phyloP scores from a whole-genome alignment of 768 basidiomycete species.

The Mycena sanguinolenta region DNA sequence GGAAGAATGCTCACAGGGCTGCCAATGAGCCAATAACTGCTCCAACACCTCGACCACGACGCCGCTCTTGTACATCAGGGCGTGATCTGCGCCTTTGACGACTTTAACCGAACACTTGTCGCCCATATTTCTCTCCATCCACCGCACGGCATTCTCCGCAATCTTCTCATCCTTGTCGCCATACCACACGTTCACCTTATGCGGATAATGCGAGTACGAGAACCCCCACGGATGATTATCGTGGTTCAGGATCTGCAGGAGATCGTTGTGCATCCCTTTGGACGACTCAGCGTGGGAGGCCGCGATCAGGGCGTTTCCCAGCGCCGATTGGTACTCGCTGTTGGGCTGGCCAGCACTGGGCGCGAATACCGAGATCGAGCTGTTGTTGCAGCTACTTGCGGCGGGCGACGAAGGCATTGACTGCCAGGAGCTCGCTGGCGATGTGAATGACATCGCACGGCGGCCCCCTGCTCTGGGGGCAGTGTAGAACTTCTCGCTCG shows the following conservation, averaged over 20 bases:
- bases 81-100: slow-evolving; percentile 91
- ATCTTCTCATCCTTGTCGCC: slow-evolving; percentile 96
- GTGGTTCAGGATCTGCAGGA: slow-evolving; percentile 92
- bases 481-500: slow-evolving; percentile 49
- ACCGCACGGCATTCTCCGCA: slow-evolving; percentile 88
- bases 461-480: slow-evolving; percentile 66
- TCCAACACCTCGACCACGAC: slow-evolving; percentile 91
- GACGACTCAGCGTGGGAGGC: slow-evolving; percentile 97
- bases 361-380: slow-evolving; percentile 48
- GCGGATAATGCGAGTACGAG: slow-evolving; percentile 84
- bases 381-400: slow-evolving; percentile 54
- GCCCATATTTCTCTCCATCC: slow-evolving; percentile 92
- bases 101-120: slow-evolving; percentile 83
- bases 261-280: slow-evolving; percentile 90
- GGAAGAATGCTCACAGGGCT: slow-evolving; percentile 40
- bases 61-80: slow-evolving; percentile 91
- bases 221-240: slow-evolving; percentile 93
- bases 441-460: slow-evolving; percentile 80
- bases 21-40: slow-evolving; percentile 71
- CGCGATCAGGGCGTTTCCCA: slow-evolving; percentile 92
- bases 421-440: slow-evolving; percentile 52
- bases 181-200: slow-evolving; percentile 89
- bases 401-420: slow-evolving; percentile 67
- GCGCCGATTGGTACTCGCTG: slow-evolving; percentile 70
- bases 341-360: slow-evolving; percentile 45